Base-by-base conservation (phyloP, 192 early-diverging fungal species). In the Entomortierella lignicola region DNA sequence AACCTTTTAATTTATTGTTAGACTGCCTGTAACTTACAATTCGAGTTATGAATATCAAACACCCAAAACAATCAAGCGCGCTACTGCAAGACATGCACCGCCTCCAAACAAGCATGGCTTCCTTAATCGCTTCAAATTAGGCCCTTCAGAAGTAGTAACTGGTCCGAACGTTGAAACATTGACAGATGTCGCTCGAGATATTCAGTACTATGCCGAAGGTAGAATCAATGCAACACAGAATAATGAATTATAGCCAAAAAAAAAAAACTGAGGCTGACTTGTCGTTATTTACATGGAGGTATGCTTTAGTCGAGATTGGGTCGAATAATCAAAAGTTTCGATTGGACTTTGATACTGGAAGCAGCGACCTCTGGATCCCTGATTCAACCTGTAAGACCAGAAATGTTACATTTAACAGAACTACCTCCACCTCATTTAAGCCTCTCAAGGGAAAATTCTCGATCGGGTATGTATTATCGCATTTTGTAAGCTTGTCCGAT, bases 271-370 rank as follows among this genome's bases (percentile, higher is more conserved):
- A n/a, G n/a, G n/a, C n/a, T n/a, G n/a, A n/a, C n/a, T n/a, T n/a
- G n/a, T n/a, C n/a, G n/a, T n/a, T n/a, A n/a, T n/a, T n/a, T n/a
- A n/a, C n/a, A n/a, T 39, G 18, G 2, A 10, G 25, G 21, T 44
- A 18, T 0, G 59, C 29, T n/a, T 8, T 42, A 67, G 77, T 83
- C 34, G 72, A 74, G 34, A 67, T 83, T 47, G 82, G 82, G 0
- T 79, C 82, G 12, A 58, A 77, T 21, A 44, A 69, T 25, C 73
- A 80, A 47, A 80, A 57, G 26, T 61, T 83, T 21, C 64, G 71
- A 25, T 54, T 92, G 60, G 88, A 86, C 30, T 91, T 93, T 61
- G 92, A 93, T 59, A 93, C 92, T 0, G 92, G 92, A 8, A 91
- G 90, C n/a, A 82, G 87, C 27, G 90, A 92, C 77, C 70, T 93